Evolutionary conservation across 805 yeast species (phyloP).

Genomic region (Candida maris): DNA sequence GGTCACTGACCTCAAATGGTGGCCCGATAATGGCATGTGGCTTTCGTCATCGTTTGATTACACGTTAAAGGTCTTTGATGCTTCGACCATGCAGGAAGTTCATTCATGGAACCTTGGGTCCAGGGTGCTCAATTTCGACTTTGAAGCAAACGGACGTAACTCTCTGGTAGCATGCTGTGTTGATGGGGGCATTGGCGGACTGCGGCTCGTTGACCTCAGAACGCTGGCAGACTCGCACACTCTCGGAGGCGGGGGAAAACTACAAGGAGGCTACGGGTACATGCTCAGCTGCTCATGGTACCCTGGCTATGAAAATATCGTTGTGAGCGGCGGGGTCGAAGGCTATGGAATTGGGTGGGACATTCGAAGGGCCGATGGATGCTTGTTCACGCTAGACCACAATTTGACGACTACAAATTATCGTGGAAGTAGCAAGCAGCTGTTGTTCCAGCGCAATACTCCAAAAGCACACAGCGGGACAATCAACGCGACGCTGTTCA

Average conservation of each 20-base stretch:
- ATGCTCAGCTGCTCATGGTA: constrained; percentile 51
- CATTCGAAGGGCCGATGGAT: constrained; percentile 61
- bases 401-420: constrained; percentile 22
- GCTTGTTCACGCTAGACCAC: constrained; percentile 61
- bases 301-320: constrained; percentile 54
- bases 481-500: constrained; percentile 79
- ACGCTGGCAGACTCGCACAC: constrained; percentile 73
- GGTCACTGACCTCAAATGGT: constrained; percentile 74
- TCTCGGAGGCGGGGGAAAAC: constrained; percentile 36
- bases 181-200: constrained; percentile 43
- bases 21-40: constrained; percentile 91
- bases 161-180: constrained; percentile 69
- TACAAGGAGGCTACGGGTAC: constrained; percentile 28
- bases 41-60: constrained; percentile 78
- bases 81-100: constrained; percentile 59
- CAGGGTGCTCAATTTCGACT: constrained; percentile 65
- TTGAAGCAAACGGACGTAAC: constrained; percentile 41
- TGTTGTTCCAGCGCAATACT: constrained; percentile 19
- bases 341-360: constrained; percentile 89
- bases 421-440: constrained; percentile 18
- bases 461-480: constrained; percentile 71
- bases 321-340: constrained; percentile 78
- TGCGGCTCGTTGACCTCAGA: constrained; percentile 66
- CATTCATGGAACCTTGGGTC: constrained; percentile 61
- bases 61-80: constrained; percentile 77